These are phyloP conservation scores for Gossypium longicalyx DNA, from an alignment of 345 rosid genomes.

Conservation along the genomic window DNA sequence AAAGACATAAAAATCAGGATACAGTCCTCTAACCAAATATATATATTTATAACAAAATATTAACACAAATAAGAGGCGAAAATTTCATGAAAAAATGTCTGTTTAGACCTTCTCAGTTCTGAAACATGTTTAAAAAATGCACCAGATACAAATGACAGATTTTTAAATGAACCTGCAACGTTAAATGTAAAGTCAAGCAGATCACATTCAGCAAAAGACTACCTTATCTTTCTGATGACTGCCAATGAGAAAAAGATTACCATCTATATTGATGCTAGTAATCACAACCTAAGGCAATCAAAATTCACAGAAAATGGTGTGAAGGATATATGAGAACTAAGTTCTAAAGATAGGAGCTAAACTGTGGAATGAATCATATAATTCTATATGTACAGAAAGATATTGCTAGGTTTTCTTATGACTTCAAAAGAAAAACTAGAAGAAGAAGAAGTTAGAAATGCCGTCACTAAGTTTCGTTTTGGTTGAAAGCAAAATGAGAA, in stretches of 20 bases:
- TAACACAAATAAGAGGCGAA: background rate
- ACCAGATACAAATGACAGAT: background rate
- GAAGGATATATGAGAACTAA: background rate
- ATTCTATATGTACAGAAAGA: background rate
- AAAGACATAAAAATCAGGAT: background rate
- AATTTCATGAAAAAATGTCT: background rate
- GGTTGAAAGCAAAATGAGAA: too few species aligned
- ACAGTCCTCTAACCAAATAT: background rate
- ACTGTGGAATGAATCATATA: background rate
- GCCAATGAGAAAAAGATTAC: slow-evolving; percentile 78
- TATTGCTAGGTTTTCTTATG: background rate
- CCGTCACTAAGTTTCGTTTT: too few species aligned
- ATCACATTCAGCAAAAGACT: background rate
- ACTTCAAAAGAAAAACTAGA: background rate
- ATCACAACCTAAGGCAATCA: slow-evolving; percentile 73
- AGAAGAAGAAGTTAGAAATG: background rate
- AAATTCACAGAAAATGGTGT: background rate
- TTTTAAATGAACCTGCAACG: background rate
- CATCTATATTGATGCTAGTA: slow-evolving; percentile 82
- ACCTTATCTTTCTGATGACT: slow-evolving; percentile 94
- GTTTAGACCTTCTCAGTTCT: background rate
- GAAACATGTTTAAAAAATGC: background rate
- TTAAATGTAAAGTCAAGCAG: background rate
- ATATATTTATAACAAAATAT: background rate
- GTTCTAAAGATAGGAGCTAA: background rate